Evolutionary conservation across 164 flowering plant species (phyloP).

Genomic region (Protea cynaroides): DNA sequence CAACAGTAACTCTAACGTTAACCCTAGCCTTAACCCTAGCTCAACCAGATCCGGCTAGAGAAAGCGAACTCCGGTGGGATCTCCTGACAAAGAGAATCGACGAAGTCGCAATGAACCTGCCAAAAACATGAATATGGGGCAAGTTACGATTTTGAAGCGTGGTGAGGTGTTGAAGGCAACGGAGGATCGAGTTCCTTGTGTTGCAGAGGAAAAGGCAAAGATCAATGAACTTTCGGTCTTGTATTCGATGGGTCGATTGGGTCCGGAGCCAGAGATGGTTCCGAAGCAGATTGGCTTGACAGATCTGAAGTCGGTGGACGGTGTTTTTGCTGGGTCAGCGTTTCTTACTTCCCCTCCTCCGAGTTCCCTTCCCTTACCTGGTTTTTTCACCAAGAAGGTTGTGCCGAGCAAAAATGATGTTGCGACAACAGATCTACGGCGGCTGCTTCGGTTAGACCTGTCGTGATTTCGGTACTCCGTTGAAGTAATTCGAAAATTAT

Average conservation of each 20-base stretch:
- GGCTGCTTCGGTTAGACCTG: slow-evolving; percentile 10
- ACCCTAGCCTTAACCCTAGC: neutral
- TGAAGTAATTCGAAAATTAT: neutral
- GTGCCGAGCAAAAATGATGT: neutral
- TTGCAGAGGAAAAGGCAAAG: neutral
- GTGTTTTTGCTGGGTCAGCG: slow-evolving; percentile 10
- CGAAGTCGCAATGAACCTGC: neutral
- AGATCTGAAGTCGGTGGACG: neutral
- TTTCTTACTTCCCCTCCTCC: slow-evolving; percentile 11
- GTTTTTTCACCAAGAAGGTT: slow-evolving; percentile 5
- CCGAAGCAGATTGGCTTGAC: slow-evolving; percentile 8
- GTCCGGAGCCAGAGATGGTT: slow-evolving; percentile 14
- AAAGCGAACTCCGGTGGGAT: neutral
- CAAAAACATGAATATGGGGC: slow-evolving; percentile 7
- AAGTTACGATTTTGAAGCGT: slow-evolving; percentile 14
- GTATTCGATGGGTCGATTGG: slow-evolving; percentile 8
- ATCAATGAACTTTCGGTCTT: neutral
- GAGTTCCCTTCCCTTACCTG: slow-evolving; percentile 16
- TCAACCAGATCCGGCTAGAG: slow-evolving; percentile 5
- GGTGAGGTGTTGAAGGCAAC: slow-evolving; percentile 9
- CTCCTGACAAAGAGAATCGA: neutral
- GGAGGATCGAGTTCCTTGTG: neutral
- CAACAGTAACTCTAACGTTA: neutral
- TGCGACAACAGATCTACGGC: slow-evolving; percentile 12
- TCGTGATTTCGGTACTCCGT: neutral